These are phyloP conservation scores for Pyrrhoderma noxium DNA, from an alignment of 1,284 basidiomycete genomes.

Conservation along the genomic window DNA sequence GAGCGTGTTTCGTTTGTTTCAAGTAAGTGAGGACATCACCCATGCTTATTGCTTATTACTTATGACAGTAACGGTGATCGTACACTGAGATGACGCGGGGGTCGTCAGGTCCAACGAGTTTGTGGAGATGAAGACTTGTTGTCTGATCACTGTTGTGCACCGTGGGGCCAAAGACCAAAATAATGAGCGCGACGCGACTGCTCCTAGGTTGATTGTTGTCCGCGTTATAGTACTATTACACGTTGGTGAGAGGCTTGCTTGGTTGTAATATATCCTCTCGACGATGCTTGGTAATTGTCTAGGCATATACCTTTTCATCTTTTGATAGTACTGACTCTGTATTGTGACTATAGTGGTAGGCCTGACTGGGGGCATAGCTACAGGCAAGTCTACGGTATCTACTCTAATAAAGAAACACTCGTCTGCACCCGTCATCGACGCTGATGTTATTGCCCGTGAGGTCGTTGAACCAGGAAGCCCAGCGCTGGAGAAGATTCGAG, in stretches of 20 bases:
- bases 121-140: too few species aligned
- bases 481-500: constrained; percentile 62
- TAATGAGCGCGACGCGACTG: too few species aligned
- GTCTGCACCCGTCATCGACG: constrained; percentile 79
- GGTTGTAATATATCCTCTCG: too few species aligned
- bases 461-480: constrained; percentile 84
- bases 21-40: constrained; percentile 27
- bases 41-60: constrained; percentile 2
- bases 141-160: too few species aligned
- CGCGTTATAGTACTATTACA: too few species aligned
- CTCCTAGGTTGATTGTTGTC: too few species aligned
- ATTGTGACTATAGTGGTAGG: constrained; percentile 65
- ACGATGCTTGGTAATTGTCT: not conserved
- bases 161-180: too few species aligned
- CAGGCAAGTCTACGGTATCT: constrained; percentile 93
- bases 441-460: constrained; percentile 83
- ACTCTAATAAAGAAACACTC: constrained; percentile 54
- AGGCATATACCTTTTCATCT: too few species aligned
- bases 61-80: constrained; percentile 1
- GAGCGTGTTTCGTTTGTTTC: constrained; percentile 61
- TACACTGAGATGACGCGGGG: not conserved
- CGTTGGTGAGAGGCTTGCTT: too few species aligned
- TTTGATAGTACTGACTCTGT: too few species aligned
- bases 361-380: constrained; percentile 94
- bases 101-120: too few species aligned